Evolutionary conservation across 805 yeast species (phyloP), one percentile per base, ranked within the genome.

Genomic region (Komagataella populi): DNA sequence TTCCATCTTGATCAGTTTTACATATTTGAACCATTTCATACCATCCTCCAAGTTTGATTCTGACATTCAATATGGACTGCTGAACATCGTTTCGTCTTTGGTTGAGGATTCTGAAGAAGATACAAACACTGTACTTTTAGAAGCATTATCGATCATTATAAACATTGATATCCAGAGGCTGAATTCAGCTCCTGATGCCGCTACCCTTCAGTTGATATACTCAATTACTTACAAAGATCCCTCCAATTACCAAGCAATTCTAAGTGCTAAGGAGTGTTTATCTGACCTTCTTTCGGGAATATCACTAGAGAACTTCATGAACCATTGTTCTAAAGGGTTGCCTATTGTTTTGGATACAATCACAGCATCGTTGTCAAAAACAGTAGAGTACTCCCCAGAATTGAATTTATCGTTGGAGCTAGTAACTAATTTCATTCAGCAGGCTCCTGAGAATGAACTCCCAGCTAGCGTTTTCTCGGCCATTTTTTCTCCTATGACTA

Each of bases 91-190:
- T 8, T 59, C 63, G 2, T 62, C 72, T 2, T 63, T 91, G 7
- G 60, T 75, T 3, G 76, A 73, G 1, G 83, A 78, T 1, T 77
- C 93, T 0, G 85, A 81, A 47, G 96, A 87, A 48, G 98, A 90
- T 59, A 77, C 96, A 0, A 80, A 85, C 43, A 77, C 89, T 1
- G 72, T 84, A 48, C 64, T 90, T 46, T 72, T 86, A 10, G 96
- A 89, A 61, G 76, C 84, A 0, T 64, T 86, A n/a, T 71, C 81
- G 1, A 71, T 74, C 2, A 76, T 81, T 1, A 74, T 85, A 45
- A 70, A 72, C 48, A 70, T 83, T 6, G 70, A 74, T 53, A 70
- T 69, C 49, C 59, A 56, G 6, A 55, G 59, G 1, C 52, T 65
- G 44, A 65, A 71, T 3, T 56, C 60, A 6, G 51, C 61, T 47